Conservation (phyloP, 2,329 filamentous ascomycete species). For the Aspergillus bombycis region DNA sequence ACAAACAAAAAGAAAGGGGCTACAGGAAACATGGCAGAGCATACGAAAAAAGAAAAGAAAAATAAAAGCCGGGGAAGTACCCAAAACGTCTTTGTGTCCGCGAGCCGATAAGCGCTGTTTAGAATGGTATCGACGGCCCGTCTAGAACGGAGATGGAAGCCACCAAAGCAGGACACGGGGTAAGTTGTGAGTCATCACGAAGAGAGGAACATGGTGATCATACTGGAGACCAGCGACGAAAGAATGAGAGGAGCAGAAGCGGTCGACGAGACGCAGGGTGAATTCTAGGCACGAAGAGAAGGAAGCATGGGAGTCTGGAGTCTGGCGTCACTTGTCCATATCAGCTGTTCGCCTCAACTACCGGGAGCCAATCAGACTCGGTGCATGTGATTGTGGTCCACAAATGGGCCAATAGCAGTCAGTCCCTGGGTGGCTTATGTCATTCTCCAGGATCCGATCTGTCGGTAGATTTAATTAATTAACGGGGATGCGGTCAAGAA, state of each 20-base stretch:
- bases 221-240: neutral
- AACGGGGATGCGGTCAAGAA: neutral
- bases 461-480: neutral
- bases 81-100: conserved; percentile 9
- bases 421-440: conserved; percentile 15
- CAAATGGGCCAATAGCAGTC: conserved; percentile 11
- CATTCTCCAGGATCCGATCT: conserved; percentile 8
- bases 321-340: conserved; percentile 32
- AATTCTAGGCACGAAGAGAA: conserved; percentile 16
- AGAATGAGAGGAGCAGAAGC: conserved; percentile 14
- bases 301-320: conserved; percentile 5
- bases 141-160: conserved; percentile 4
- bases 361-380: conserved; percentile 21
- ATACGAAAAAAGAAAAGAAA: neutral
- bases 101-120: conserved; percentile 17
- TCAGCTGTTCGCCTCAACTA: conserved; percentile 23
- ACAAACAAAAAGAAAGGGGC: conserved; percentile 4
- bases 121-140: conserved; percentile 7
- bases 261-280: conserved; percentile 19
- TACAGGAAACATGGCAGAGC: neutral
- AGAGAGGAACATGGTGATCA: conserved; percentile 11
- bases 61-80: conserved; percentile 9
- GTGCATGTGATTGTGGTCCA: conserved; percentile 21
- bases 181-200: conserved; percentile 14
- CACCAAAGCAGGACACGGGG: conserved; percentile 15